These are phyloP conservation scores for Mucor ambiguus DNA, from an alignment of 371 early-diverging fungal species.

Conservation along the genomic window DNA sequence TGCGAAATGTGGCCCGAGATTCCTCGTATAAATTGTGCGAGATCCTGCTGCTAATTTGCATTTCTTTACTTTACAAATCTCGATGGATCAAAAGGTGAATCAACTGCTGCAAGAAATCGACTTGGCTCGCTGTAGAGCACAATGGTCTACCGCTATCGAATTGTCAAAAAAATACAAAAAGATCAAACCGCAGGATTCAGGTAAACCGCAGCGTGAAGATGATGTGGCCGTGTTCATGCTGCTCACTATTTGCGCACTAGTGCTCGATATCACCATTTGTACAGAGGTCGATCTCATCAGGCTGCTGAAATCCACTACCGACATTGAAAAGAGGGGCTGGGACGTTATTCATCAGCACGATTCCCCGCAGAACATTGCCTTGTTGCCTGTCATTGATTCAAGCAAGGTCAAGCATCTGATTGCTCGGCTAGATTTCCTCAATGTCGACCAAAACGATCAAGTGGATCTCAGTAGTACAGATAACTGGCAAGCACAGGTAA, in stretches of 20 bases:
- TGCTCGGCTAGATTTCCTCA: not conserved
- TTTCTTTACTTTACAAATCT: slow-evolving; percentile 11
- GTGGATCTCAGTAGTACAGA: slow-evolving; percentile 8
- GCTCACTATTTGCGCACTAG: slow-evolving; percentile 2
- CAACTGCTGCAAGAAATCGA: slow-evolving; percentile 45
- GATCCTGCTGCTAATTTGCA: not conserved
- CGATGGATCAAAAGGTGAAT: slow-evolving; percentile 11
- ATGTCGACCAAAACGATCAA: slow-evolving; percentile 1
- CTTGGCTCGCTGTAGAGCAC: slow-evolving; percentile 54
- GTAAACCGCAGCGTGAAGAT: slow-evolving; percentile 29
- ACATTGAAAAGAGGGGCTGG: slow-evolving; percentile 12
- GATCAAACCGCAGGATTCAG: slow-evolving; percentile 55
- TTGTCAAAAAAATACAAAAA: slow-evolving; percentile 60
- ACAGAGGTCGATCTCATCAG: slow-evolving; percentile 34
- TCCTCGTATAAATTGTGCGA: not conserved
- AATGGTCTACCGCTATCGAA: slow-evolving; percentile 52
- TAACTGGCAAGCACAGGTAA: slow-evolving; percentile 35
- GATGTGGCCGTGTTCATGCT: not conserved
- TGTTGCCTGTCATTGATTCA: slow-evolving; percentile 20
- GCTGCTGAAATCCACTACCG: slow-evolving; percentile 11
- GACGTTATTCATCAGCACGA: slow-evolving; percentile 28
- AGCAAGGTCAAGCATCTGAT: slow-evolving; percentile 10
- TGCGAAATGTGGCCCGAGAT: slow-evolving; percentile 1
- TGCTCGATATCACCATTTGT: slow-evolving; percentile 25
- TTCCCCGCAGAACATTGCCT: slow-evolving; percentile 20